phyloP scores from a whole-genome alignment of 2,329 filamentous ascomycete genomes.

The Aspergillus ibericus region DNA sequence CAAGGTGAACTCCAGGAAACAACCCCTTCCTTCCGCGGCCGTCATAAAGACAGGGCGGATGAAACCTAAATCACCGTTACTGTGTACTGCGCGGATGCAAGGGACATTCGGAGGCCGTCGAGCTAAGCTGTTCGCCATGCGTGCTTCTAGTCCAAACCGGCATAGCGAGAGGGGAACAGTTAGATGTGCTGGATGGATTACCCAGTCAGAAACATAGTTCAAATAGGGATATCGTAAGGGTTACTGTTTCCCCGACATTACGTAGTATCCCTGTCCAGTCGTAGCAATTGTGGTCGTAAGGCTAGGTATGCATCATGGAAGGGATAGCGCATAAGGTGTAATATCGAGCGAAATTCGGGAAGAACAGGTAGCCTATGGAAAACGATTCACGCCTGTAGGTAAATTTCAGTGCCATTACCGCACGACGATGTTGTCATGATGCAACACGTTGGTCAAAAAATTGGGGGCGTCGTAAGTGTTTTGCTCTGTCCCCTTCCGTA shows the following conservation, averaged over 20 bases:
- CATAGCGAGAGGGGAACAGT: not conserved
- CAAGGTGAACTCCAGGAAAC: not conserved
- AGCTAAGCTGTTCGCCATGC: conserved; percentile 1
- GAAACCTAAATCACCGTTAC: conserved; percentile 17
- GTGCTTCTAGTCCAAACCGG: not conserved
- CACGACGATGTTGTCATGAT: not conserved
- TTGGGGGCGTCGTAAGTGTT: not conserved
- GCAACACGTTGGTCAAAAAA: not conserved
- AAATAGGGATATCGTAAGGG: conserved; percentile 1
- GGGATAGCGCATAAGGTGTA: not conserved
- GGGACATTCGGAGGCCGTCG: conserved; percentile 2
- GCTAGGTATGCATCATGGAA: conserved; percentile 3
- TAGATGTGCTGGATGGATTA: not conserved
- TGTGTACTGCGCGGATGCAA: conserved; percentile 10
- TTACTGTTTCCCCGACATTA: not conserved
- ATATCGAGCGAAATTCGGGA: not conserved
- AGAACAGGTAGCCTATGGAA: not conserved
- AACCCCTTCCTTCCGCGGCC: conserved; percentile 5
- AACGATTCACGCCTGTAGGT: too few species aligned
- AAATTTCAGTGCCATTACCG: not conserved
- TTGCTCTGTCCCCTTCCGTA: too few species aligned
- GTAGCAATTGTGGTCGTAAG: not conserved
- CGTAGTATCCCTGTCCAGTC: not conserved
- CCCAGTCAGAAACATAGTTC: not conserved
- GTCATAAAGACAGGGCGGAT: conserved; percentile 11